phyloP scores from a whole-genome alignment of 192 early-diverging fungal species.

The Coemansia sp. region DNA sequence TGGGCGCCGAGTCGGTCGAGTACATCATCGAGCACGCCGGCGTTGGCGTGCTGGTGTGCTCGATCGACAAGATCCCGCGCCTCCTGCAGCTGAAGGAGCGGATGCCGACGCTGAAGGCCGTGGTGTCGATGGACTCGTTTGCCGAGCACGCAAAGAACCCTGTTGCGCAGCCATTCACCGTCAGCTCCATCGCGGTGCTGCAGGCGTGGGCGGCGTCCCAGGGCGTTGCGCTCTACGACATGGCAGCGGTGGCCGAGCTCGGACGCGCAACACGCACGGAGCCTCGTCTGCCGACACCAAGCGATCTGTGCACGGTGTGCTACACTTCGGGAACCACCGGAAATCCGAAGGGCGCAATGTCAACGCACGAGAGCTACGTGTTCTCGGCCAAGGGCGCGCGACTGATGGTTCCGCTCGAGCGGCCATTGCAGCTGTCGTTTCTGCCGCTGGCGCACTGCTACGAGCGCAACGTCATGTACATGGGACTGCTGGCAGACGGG shows the following conservation, averaged over 20 bases:
- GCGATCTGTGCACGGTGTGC: constrained; percentile 73
- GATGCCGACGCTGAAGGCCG: constrained; percentile 67
- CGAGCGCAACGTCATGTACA: constrained; percentile 65
- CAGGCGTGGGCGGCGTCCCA: constrained; percentile 64
- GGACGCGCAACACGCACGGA: constrained; percentile 56
- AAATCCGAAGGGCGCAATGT: constrained; percentile 72
- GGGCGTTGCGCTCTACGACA: constrained; percentile 60
- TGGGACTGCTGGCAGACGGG: constrained; percentile 60
- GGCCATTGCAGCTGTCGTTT: constrained; percentile 65
- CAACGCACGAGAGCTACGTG: constrained; percentile 74
- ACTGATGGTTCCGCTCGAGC: neutral
- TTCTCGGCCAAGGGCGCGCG: constrained; percentile 43
- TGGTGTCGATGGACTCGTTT: constrained; percentile 74
- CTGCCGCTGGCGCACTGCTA: constrained; percentile 91
- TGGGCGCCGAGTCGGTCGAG: constrained; percentile 79
- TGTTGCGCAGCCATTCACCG: constrained; percentile 34
- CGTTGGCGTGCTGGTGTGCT: constrained; percentile 64
- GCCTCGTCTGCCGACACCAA: constrained; percentile 60
- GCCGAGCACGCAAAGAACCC: constrained; percentile 41
- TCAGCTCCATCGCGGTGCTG: constrained; percentile 37
- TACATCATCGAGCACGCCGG: constrained; percentile 84
- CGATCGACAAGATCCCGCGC: constrained; percentile 60
- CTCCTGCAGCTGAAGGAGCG: constrained; percentile 57
- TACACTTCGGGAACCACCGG: constrained; percentile 89
- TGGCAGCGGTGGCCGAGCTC: constrained; percentile 57